Percentiles rank a stretch among this genome's conserved stretches.
Evolutionary conservation across 371 early-diverging fungal species (phyloP).

Genomic region (Mucor indicus): DNA sequence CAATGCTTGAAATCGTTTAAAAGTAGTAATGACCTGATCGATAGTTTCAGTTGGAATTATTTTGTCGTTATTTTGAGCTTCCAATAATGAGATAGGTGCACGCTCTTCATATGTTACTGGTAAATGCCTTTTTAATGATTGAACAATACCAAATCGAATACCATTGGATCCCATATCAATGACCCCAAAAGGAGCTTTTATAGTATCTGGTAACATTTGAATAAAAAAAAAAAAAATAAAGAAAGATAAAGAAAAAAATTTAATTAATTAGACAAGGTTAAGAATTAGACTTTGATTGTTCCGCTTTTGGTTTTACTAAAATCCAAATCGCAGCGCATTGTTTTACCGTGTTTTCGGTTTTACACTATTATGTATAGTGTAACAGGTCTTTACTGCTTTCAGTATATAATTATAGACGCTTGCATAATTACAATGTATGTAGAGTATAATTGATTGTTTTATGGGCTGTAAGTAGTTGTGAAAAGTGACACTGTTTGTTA

Average conservation of each 20-base stretch:
- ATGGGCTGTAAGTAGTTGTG: no score
- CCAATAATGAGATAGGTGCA: constrained; percentile 50
- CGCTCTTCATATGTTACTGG: constrained; percentile 54
- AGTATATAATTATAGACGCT: no score
- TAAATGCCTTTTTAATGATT: constrained; percentile 41
- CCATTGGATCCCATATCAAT: constrained; percentile 63
- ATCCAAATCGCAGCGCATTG: no score
- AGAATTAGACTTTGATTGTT: no score
- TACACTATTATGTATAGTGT: no score
- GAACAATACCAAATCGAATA: constrained; percentile 53
- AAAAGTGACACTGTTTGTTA: no score
- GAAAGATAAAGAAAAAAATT: background rate
- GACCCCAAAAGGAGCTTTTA: constrained; percentile 43
- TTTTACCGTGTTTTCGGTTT: no score
- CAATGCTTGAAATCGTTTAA: constrained; percentile 48
- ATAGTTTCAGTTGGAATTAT: constrained; percentile 41
- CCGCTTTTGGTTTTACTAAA: no score
- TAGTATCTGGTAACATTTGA: background rate
- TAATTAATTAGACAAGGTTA: no score
- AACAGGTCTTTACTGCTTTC: no score
- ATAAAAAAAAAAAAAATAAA: background rate
- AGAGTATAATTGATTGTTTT: no score
- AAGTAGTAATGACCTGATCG: constrained; percentile 41
- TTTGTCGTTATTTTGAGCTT: constrained; percentile 37
- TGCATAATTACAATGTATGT: no score